A percentile compares a stretch with the other conserved stretches of the same genome.
Evolutionary conservation across 331 rosid species (phyloP).

Genomic region (Pyracantha coccinea): DNA sequence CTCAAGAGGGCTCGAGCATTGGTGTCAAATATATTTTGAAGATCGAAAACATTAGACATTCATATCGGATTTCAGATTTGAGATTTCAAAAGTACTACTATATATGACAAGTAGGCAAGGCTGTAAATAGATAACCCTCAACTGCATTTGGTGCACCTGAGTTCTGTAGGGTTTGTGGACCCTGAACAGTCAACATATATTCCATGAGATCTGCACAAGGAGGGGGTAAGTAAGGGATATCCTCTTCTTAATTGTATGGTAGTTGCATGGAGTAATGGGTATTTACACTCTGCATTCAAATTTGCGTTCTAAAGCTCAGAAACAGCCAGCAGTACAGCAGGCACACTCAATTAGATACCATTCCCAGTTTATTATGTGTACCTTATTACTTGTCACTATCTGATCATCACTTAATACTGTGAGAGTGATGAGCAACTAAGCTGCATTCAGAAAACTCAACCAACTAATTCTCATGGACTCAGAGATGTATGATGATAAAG

Average conservation of each 20-base stretch:
- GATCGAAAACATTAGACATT: background rate
- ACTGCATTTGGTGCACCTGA: slow-evolving; percentile 1
- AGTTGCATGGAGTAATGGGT: slow-evolving; percentile 40
- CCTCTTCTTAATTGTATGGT: slow-evolving; percentile 33
- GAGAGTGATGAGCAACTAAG: background rate
- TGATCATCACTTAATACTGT: background rate
- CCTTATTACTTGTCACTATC: background rate
- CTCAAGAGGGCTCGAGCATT: no score
- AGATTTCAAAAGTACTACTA: background rate
- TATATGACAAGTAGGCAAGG: background rate
- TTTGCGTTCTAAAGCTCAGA: slow-evolving; percentile 6
- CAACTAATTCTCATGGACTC: background rate
- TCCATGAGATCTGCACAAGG: background rate
- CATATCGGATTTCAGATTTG: background rate
- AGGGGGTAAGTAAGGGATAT: background rate
- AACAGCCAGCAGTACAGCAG: background rate
- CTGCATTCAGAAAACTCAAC: background rate
- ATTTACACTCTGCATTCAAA: slow-evolving; percentile 35
- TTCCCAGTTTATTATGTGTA: background rate
- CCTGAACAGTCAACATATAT: slow-evolving; percentile 15
- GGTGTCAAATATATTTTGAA: background rate
- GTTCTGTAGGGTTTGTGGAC: slow-evolving; percentile 6
- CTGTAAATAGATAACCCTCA: background rate
- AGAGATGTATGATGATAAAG: no score
- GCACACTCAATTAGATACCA: background rate